These are phyloP conservation scores for Astrothelium macrocarpum DNA, from an alignment of 495 filamentous ascomycete genomes.

Conservation along the genomic window DNA sequence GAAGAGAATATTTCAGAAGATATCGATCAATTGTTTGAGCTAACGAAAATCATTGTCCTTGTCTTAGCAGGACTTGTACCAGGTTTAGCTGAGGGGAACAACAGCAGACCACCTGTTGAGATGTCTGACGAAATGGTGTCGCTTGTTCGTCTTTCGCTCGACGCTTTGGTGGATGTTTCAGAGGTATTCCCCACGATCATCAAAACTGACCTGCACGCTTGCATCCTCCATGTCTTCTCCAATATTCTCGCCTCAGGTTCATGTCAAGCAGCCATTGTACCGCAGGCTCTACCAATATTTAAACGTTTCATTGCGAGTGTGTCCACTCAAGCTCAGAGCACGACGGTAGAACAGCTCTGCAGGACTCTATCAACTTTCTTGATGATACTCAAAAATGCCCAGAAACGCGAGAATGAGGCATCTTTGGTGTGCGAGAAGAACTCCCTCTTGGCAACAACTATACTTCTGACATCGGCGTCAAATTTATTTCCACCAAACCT, in stretches of 20 bases:
- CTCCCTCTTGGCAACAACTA: conserved; percentile 73
- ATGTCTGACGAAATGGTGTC: conserved; percentile 73
- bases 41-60: conserved; percentile 89
- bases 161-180: conserved; percentile 84
- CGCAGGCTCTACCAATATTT: conserved; percentile 83
- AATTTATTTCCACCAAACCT: conserved; percentile 64
- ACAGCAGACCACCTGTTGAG: conserved; percentile 44
- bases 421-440: conserved; percentile 88
- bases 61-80: conserved; percentile 81
- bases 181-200: conserved; percentile 95
- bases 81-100: conserved; percentile 60
- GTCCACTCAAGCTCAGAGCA: conserved; percentile 29
- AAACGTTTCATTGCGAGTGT: conserved; percentile 62
- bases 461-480: conserved; percentile 72
- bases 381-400: conserved; percentile 68
- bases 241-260: conserved; percentile 80
- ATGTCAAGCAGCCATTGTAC: conserved; percentile 81
- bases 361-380: conserved; percentile 72
- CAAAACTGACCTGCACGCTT: conserved; percentile 90
- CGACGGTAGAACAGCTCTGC: conserved; percentile 45
- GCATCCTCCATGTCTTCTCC: conserved; percentile 91
- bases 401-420: conserved; percentile 71
- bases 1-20: conserved; percentile 76
- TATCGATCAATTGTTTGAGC: conserved; percentile 94
- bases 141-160: conserved; percentile 68